Evolutionary conservation across 306 rosid species (phyloP), one percentile per base, ranked within the genome.

Genomic region (Sesbania bispinosa): DNA sequence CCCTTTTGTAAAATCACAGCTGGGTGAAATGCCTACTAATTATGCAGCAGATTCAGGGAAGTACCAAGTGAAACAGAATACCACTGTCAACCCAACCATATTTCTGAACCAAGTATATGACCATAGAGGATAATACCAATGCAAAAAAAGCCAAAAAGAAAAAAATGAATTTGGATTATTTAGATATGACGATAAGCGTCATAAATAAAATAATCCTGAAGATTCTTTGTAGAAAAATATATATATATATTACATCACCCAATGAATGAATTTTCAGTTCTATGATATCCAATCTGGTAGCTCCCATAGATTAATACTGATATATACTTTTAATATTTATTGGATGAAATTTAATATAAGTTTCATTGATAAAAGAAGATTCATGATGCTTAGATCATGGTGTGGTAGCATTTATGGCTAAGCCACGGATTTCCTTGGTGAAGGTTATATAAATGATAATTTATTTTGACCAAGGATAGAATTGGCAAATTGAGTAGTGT

Each of bases 41-140:
- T 60, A 57, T 79, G 75, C 73, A 58, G 69, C 43, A 65, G 89
- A 80, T 77, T 73, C 85, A 19, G 84, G 75, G 21, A 86, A 85
- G 74, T 78, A 75, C 59, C 86, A 74, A 64, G 74, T 71, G 78
- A 78, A 70, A 77, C 77, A 70, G 59, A 70, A 62, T 6, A 62
- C 60, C 88, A 67, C 51, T 72, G 78, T 74, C 65, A 79, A 84
- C 58, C 85, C 78, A 3, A 69, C 82, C 3, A 55, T 77, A 42
- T 83, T 85, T 71, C 14, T 69, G 77, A 92, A 84, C 72, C 92
- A 76, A 61, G 69, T 53, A 38, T 79, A 65, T 63, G 89, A 79
- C 79, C 64, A 69, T 32, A 77, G 72, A 53, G 79, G 78, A 41
- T 70, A 66, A 43, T 63, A 73, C 63, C 82, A 61, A 66, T 80